Base-by-base conservation (phyloP, 1,284 basidiomycete species). In the Xerocomus tenax region DNA sequence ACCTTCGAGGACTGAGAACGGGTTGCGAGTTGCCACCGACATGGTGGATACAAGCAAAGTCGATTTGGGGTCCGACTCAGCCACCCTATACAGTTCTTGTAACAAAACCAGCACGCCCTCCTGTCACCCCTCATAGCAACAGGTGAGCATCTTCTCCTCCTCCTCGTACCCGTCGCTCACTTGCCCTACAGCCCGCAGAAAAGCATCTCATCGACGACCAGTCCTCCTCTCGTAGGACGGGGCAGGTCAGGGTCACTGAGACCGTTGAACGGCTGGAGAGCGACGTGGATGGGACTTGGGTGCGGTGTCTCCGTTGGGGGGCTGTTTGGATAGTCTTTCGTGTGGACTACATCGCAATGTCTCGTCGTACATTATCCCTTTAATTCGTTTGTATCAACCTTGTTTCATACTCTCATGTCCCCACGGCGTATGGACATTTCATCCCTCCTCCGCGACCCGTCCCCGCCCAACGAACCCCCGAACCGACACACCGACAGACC, bases 21-120 rank as follows among this genome's bases (percentile, higher is more conserved):
- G 79, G 73, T 89, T 89, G 78, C 73, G 81, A 66, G 81, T 82
- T 74, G 82, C 87, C 80, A 89, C 87, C 82, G 86, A 87, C 87
- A 88, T 88, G 61, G 67, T 53, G 58, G 54, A 51, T 50, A 45
- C 21, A 77, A 47, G 8, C 26, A 29, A 41, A 5, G 25, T 6
- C 10, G 13, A n/a, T n/a, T 5, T 3, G 3, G 74, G 74, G 74
- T 71, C 66, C 67, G 36, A 34, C 42, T 57, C 69, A 74, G 72
- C 72, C 72, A 74, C 72, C 56, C 76, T 78, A 71, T 78, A 78
- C 71, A 78, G 76, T 78, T 78, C 53, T 63, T 65, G 41, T 42
- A 50, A 58, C 55, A 58, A 63, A 60, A 61, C 16, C 3, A 18
- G 32, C 1, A 0, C 9, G 13, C 8, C 26, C 46, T 40, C 10